Conservation (phyloP, 495 filamentous ascomycete species). For the Annulohypoxylon moriforme region DNA sequence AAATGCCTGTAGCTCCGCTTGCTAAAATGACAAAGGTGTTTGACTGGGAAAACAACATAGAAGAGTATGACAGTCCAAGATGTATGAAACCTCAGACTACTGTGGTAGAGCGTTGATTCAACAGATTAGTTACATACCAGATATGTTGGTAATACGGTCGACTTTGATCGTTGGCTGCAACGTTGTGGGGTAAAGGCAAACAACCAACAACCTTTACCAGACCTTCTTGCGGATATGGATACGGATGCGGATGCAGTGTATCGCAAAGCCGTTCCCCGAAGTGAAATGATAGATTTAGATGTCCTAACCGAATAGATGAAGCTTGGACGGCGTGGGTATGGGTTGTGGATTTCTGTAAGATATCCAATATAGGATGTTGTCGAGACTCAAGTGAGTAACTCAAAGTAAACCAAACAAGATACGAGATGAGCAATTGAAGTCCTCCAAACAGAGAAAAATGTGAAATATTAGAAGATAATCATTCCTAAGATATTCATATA, state of each 20-base stretch:
- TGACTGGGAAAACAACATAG: not conserved
- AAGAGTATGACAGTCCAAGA: not conserved
- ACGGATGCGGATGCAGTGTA: not conserved
- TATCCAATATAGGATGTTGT: not conserved
- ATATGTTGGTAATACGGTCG: constrained; percentile 7
- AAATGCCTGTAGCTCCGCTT: constrained; percentile 5
- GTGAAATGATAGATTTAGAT: not conserved
- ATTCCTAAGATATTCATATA: not conserved
- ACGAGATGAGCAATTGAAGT: not conserved
- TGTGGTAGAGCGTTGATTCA: constrained; percentile 7
- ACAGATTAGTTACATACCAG: constrained; percentile 13
- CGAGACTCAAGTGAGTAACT: not conserved
- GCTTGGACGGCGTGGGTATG: constrained; percentile 1
- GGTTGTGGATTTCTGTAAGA: not conserved
- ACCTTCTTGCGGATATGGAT: not conserved
- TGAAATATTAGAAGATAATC: not conserved
- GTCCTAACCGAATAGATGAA: not conserved
- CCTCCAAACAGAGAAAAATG: not conserved
- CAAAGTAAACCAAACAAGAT: not conserved
- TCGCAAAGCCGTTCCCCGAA: not conserved
- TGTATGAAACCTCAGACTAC: constrained; percentile 10
- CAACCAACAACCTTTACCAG: constrained; percentile 11
- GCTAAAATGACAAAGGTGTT: constrained; percentile 15
- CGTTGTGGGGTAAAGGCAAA: constrained; percentile 19
- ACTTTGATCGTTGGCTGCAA: constrained; percentile 1